Evolutionary conservation across 257 asterid genomes (phyloP).

Genomic region (Anisodus acutangulus): DNA sequence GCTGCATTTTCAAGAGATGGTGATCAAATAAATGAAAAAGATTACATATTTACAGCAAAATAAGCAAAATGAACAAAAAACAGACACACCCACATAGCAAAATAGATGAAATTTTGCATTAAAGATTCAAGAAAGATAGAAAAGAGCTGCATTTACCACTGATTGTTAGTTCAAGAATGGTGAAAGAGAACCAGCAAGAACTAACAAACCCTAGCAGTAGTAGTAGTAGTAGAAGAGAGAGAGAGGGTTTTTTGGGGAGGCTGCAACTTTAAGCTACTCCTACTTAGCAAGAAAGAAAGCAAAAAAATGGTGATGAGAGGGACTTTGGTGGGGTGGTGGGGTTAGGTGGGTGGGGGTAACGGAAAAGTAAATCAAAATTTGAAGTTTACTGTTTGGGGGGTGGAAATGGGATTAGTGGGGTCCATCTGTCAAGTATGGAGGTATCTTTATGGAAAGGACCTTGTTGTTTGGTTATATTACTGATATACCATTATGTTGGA

Average conservation of each 20-base stretch:
- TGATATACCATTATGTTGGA: neutral
- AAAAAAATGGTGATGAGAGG: conserved; percentile 11
- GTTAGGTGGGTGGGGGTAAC: conserved; percentile 27
- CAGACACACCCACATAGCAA: neutral
- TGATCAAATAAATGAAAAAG: neutral
- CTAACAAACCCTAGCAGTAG: neutral
- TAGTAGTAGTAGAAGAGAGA: neutral
- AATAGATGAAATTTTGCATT: neutral
- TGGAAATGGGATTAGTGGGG: no score
- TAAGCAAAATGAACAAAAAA: neutral
- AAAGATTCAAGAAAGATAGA: neutral
- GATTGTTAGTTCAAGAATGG: neutral
- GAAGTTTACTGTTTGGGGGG: neutral
- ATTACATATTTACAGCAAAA: neutral
- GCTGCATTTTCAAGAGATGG: no score
- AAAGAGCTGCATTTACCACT: neutral
- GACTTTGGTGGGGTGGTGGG: conserved; percentile 5
- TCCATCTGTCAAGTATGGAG: neutral
- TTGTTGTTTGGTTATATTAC: neutral
- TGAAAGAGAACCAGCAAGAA: neutral
- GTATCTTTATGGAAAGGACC: neutral
- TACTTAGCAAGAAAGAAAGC: conserved; percentile 58
- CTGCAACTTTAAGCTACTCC: conserved; percentile 55
- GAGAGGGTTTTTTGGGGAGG: conserved; percentile 22
- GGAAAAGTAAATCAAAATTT: conserved; percentile 43